Evolutionary conservation across 2,329 filamentous ascomycete species (phyloP).

Genomic region (Colletotrichum gigasporum): DNA sequence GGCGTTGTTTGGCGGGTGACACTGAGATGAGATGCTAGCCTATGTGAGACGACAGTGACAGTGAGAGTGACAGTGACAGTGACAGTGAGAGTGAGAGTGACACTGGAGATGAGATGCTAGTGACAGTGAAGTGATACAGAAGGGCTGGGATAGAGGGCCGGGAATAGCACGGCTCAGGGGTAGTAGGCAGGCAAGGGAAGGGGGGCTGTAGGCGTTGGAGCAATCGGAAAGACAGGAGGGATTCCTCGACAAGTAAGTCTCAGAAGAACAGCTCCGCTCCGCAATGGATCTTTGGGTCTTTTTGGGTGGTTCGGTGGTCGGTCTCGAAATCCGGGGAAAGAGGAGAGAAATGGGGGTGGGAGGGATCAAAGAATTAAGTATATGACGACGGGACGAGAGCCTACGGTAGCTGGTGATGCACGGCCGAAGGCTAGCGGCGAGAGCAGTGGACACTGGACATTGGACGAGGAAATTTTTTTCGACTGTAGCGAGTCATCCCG

Average conservation of each 20-base stretch:
- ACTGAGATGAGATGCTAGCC: background rate
- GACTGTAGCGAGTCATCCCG: slow-evolving; percentile 28
- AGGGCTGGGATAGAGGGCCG: background rate
- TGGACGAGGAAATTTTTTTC: slow-evolving; percentile 25
- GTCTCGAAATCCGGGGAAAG: slow-evolving; percentile 15
- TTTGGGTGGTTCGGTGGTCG: background rate
- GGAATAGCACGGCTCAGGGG: slow-evolving; percentile 20
- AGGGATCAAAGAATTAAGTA: slow-evolving; percentile 9
- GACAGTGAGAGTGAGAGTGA: background rate
- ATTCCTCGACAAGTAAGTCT: slow-evolving; percentile 1
- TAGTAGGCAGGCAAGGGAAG: slow-evolving; percentile 12
- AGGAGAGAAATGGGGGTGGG: background rate
- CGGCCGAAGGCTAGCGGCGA: background rate
- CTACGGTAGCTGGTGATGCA: background rate
- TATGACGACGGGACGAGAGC: background rate
- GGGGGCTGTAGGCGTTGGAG: no score
- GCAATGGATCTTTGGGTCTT: slow-evolving; percentile 16
- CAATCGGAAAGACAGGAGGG: slow-evolving; percentile 11
- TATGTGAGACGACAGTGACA: background rate
- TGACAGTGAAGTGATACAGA: background rate
- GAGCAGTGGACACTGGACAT: background rate
- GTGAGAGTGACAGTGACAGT: background rate
- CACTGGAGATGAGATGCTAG: background rate
- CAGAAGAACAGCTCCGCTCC: slow-evolving; percentile 20
- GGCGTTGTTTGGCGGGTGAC: background rate